These are phyloP conservation scores for Sporisorium sorghi DNA, from an alignment of 1,284 basidiomycete genomes.

Conservation along the genomic window DNA sequence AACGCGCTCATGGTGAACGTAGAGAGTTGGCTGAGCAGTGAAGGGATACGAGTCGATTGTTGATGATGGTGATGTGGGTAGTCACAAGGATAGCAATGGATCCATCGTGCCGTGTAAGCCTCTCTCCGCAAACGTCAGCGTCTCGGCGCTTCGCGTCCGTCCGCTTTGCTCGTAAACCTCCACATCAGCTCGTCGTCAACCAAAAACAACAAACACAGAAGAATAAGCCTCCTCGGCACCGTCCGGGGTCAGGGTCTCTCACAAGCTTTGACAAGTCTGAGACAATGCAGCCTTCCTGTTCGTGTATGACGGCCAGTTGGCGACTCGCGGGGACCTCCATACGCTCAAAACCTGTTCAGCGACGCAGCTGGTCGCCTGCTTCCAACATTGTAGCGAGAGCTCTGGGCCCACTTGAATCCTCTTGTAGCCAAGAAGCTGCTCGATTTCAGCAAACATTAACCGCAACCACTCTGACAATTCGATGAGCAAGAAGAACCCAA, in stretches of 20 bases:
- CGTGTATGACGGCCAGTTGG: too few relatives aligned
- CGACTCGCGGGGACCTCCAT: too few relatives aligned
- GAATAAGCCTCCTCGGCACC: neutral
- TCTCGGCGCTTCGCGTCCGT: neutral
- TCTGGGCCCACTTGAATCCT: too few relatives aligned
- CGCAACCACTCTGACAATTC: too few relatives aligned
- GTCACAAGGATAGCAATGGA: neutral
- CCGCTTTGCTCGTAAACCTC: constrained; percentile 7
- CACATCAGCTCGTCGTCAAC: constrained; percentile 1
- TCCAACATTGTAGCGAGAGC: too few relatives aligned
- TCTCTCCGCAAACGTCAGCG: neutral
- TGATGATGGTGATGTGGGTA: neutral
- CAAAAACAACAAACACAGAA: neutral
- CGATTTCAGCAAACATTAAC: too few relatives aligned
- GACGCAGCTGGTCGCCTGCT: too few relatives aligned
- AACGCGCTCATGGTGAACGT: constrained; percentile 29
- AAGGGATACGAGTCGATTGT: neutral
- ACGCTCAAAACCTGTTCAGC: too few relatives aligned
- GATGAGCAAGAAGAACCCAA: too few relatives aligned
- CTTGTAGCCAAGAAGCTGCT: too few relatives aligned
- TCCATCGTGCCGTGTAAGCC: neutral
- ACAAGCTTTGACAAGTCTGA: too few relatives aligned
- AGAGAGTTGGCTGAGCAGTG: neutral
- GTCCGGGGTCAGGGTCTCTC: neutral
- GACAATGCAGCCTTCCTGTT: too few relatives aligned